phyloP scores from a whole-genome alignment of 257 asterid genomes.

The Coffea eugenioides region DNA sequence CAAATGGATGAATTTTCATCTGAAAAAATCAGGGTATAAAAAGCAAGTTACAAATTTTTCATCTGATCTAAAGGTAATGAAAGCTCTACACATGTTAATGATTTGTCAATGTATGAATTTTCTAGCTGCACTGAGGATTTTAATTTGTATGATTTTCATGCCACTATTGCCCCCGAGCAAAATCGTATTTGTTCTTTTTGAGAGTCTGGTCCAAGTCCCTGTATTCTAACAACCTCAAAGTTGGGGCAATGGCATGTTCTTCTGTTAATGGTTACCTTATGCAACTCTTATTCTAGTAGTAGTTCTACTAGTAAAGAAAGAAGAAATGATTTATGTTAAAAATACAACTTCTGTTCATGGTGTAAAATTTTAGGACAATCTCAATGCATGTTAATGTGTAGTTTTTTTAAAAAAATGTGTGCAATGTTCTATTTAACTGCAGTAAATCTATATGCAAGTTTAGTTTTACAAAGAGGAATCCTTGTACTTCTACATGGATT shows the following conservation, averaged over 20 bases:
- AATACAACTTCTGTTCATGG: neutral
- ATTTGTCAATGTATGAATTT: neutral
- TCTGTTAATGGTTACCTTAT: neutral
- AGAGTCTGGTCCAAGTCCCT: neutral
- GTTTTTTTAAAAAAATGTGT: neutral
- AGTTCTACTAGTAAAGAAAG: neutral
- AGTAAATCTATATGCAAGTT: neutral
- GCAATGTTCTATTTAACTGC: neutral
- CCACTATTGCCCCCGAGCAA: neutral
- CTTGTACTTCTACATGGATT: neutral
- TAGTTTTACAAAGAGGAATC: neutral
- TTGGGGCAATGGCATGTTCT: neutral
- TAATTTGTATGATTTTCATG: neutral
- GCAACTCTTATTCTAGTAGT: neutral
- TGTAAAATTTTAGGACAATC: neutral
- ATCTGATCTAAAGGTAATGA: slow-evolving; percentile 79
- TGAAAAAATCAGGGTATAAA: slow-evolving; percentile 72
- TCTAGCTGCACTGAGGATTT: neutral
- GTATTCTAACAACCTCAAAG: too few relatives aligned
- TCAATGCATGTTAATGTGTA: neutral
- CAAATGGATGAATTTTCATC: slow-evolving; percentile 97
- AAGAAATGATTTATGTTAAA: neutral
- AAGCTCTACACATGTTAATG: neutral
- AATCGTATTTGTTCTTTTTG: neutral
- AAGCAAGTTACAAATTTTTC: slow-evolving; percentile 81